These are phyloP conservation scores for Hondaea fermentalgiana DNA, from an alignment of 108 stramenopile genomes.

Conservation along the genomic window DNA sequence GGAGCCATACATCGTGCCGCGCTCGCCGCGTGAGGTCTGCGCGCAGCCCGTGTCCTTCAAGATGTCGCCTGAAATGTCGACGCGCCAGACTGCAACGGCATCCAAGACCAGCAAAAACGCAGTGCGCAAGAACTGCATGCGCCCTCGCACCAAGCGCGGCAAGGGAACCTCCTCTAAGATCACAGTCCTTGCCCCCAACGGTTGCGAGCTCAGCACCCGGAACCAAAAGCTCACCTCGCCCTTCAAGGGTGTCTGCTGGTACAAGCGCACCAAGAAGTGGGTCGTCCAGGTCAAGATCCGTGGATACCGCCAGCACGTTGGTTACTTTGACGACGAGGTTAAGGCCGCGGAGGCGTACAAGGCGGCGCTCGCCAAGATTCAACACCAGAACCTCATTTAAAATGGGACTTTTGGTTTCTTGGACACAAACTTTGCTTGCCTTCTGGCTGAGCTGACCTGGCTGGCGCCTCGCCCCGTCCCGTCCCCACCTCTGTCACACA, in stretches of 20 bases:
- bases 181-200: background rate
- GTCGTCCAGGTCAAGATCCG: slow-evolving; percentile 14
- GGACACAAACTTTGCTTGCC: too few species aligned
- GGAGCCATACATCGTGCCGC: background rate
- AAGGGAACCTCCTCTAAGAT: background rate
- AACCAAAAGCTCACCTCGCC: background rate
- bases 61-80: background rate
- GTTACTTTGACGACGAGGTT: background rate
- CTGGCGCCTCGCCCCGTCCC: too few species aligned
- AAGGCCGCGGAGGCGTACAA: background rate
- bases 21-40: background rate
- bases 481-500: too few species aligned
- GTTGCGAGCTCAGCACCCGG: background rate
- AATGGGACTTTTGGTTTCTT: too few species aligned
- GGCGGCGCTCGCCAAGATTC: background rate
- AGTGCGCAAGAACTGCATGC: background rate
- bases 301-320: background rate
- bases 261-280: slow-evolving; percentile 17
- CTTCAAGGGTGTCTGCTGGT: slow-evolving; percentile 14
- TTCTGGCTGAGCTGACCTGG: too few species aligned
- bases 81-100: background rate
- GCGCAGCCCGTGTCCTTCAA: background rate
- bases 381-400: background rate
- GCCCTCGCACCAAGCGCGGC: background rate
- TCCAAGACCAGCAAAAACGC: background rate